Base-by-base conservation (phyloP, 2,329 filamentous ascomycete species). In the Botryosphaeria dothidea region DNA sequence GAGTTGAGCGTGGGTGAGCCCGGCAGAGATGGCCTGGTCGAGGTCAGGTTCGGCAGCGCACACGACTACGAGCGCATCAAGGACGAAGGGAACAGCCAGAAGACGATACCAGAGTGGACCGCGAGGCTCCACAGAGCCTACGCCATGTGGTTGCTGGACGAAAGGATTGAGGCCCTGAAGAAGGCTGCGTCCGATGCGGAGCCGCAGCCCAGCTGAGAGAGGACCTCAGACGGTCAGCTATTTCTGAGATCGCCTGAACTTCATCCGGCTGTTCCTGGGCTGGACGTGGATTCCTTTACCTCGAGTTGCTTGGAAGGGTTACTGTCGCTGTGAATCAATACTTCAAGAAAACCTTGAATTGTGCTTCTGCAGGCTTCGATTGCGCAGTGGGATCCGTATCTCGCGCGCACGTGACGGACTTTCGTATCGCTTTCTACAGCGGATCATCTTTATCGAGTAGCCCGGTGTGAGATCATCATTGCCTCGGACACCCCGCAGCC, bases 141-240 rank as follows among this genome's bases (percentile, higher is more conserved):
- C 6, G 62, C 62, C 2, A 64, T 29, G 43, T 64, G 52, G 52
- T n/a, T 64, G 43, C 25, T 64, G 21, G 62, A 64, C n/a, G 62
- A 58, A 27, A 57, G 62, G 34, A 36, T 64, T 1, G 56, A 46
- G 19, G 41, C 56, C 4, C 23, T 60, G 56, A 60, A 34, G 19
- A 60, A 13, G 46, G 46, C 46, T 15, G 46, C 25, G 25, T 13
- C 45, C 46, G 46, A 17, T 29, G 46, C 46, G 46, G 46, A 29
- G 11, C 25, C 46, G 46, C 45, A 48, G 45, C 4, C 9, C 41
- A 19, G n/a, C 41, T 45, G 4, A n/a, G 19, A 8, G 21, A 11
- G 21, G 21, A 48, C 4, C 25, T n/a, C 11, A 11, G 17, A 41
- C 15, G 9, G 38, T 41, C 38, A 41, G 38, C 38, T 17, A 13